Base-by-base conservation (phyloP, 1,284 basidiomycete genomes). In the Boletus smithii region DNA sequence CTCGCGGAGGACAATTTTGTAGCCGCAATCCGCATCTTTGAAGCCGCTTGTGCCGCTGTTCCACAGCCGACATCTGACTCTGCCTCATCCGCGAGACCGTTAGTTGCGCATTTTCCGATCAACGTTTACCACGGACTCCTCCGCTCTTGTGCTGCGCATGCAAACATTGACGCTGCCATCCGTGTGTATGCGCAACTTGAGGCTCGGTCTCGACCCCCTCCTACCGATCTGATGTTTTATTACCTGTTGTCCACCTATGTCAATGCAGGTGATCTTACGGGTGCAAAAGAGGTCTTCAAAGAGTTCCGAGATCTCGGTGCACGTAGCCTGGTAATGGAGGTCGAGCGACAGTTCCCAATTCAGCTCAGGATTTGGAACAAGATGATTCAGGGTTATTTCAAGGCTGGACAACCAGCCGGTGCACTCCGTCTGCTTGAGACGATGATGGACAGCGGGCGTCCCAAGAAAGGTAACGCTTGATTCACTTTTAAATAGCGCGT, bases 341-440 rank as follows among this genome's bases (percentile, higher is more conserved):
- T 49, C 31, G 58, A 65, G 5, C 47, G 53, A 30, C 45, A 56
- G 39, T 57, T 54, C 18, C 65, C 63, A 11, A 53, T 58, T 3
- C 73, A 76, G 45, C 68, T 81, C 24, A 57, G 70, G 29, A 73
- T 89, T 2, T 94, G 82, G 81, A 83, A 84, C 53, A 70, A 76
- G 53, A 88, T 94, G 80, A 79, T 95, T 45, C 73, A 79, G 36
- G 79, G 82, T 0, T 85, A 89, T 68, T 88, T 95, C 72, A 73
- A 71, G 16, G 77, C 74, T 27, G 82, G 81, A 5, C 72, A 83
- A 49, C 73, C 83, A 0, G 77, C 79, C 3, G 79, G 75, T 38
- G 92, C 83, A 5, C 63, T 94, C 8, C 76, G 67, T 16, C 66
- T 95, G 3, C 71, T 95, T 38, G 85, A 91, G 53, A 68, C 75